These are phyloP conservation scores for Dictyostelium intermedium DNA, from an alignment of 78 protist species.

Conservation along the genomic window DNA sequence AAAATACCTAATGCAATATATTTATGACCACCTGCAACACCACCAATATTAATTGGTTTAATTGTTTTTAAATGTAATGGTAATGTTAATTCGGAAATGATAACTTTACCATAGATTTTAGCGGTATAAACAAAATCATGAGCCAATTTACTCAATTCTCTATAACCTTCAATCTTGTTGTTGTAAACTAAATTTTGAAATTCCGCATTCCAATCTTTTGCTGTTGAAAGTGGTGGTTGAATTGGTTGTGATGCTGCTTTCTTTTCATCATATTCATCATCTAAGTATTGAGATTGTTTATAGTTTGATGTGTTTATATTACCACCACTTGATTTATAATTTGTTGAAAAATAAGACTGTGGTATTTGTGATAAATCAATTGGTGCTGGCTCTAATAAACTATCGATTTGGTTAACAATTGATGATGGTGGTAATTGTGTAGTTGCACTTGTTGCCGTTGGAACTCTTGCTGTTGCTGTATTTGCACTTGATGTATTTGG, in stretches of 20 bases:
- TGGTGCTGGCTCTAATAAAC: neutral
- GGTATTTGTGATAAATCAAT: conserved; percentile 59
- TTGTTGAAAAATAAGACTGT: conserved; percentile 29
- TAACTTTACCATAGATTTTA: conserved; percentile 71
- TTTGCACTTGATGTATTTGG: neutral
- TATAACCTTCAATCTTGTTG: conserved; percentile 60
- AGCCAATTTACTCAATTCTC: conserved; percentile 63
- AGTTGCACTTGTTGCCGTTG: neutral
- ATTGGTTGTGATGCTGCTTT: conserved; percentile 33
- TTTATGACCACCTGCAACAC: conserved; percentile 88
- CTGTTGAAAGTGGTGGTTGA: conserved; percentile 40
- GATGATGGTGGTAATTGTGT: neutral
- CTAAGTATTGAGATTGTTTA: neutral
- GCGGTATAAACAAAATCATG: conserved; percentile 86
- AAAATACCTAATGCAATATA: conserved; percentile 74
- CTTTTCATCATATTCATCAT: conserved; percentile 67
- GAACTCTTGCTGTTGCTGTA: neutral
- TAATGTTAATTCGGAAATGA: conserved; percentile 73
- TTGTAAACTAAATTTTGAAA: conserved; percentile 65
- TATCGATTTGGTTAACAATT: neutral
- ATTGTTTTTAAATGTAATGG: conserved; percentile 79
- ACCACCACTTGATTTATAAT: neutral
- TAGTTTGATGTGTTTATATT: neutral
- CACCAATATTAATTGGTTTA: conserved; percentile 82
- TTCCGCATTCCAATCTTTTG: conserved; percentile 81